phyloP scores from a whole-genome alignment of 2,329 filamentous ascomycete genomes.

The Epichloe typhina region DNA sequence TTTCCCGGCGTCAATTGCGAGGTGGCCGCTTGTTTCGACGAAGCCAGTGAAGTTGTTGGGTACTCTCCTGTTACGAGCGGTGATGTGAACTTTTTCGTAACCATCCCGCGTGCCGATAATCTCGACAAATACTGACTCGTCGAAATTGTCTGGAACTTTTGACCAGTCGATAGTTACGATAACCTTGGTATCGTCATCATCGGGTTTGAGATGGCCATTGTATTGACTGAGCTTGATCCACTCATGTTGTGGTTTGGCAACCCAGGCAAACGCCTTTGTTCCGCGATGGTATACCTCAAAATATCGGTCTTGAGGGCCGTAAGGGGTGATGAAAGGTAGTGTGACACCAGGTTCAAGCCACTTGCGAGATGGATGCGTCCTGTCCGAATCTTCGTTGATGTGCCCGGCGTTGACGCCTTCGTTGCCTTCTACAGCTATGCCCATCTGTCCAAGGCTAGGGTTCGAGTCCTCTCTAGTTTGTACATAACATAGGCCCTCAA shows the following conservation, averaged over 20 bases:
- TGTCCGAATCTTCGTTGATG: constrained; percentile 41
- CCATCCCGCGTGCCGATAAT: constrained; percentile 23
- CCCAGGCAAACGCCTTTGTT: constrained; percentile 17
- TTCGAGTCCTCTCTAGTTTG: constrained; percentile 34
- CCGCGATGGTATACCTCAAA: constrained; percentile 24
- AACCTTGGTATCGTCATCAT: constrained; percentile 18
- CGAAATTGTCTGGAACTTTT: constrained; percentile 24
- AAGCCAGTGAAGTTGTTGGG: constrained; percentile 23
- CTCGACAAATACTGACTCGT: constrained; percentile 27
- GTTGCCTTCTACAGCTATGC: constrained; percentile 19
- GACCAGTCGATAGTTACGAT: constrained; percentile 21
- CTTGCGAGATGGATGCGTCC: constrained; percentile 27
- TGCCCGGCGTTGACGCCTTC: constrained; percentile 21
- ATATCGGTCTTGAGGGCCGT: constrained; percentile 18
- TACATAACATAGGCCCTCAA: constrained; percentile 39
- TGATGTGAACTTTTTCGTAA: constrained; percentile 22
- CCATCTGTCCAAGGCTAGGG: constrained; percentile 28
- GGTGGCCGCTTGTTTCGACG: constrained; percentile 19
- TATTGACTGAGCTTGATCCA: constrained; percentile 19
- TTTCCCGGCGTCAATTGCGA: constrained; percentile 21
- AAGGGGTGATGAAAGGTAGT: constrained; percentile 19
- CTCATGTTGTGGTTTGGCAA: constrained; percentile 17
- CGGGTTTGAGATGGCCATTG: constrained; percentile 17
- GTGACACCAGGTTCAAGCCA: constrained; percentile 18
- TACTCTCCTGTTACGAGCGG: constrained; percentile 9